Percentiles rank a stretch among this genome's conserved stretches.
Evolutionary conservation across 441 rosid species (phyloP).

Genomic region (Hura crepitans): DNA sequence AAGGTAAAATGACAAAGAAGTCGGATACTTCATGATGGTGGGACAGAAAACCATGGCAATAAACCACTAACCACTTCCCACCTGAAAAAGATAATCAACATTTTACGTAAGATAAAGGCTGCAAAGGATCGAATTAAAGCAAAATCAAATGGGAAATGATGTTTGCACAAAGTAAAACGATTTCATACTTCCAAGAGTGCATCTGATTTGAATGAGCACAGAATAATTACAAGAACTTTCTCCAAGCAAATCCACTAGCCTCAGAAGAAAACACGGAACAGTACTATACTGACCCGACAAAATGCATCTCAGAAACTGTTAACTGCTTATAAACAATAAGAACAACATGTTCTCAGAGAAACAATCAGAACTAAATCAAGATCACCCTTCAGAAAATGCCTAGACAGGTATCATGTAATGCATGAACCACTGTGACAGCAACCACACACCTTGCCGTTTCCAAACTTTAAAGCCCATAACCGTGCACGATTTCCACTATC

Average conservation of each 20-base stretch:
- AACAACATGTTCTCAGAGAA: not conserved
- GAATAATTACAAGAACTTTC: not conserved
- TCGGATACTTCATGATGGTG: conserved; percentile 13
- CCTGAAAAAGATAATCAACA: conserved; percentile 21
- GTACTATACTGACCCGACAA: not conserved
- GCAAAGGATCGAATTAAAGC: not conserved
- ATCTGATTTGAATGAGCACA: not conserved
- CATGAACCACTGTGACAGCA: not conserved
- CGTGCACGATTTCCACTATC: not conserved
- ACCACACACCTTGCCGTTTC: not conserved
- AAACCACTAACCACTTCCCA: conserved; percentile 16
- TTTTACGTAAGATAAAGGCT: not conserved
- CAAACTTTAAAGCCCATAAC: not conserved
- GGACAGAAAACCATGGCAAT: conserved; percentile 13
- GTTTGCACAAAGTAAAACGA: not conserved
- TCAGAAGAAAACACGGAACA: not conserved
- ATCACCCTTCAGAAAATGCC: not conserved
- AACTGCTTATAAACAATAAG: not conserved
- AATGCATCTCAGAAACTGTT: not conserved
- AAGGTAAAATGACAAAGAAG: not conserved
- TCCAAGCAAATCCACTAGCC: not conserved
- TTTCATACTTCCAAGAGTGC: not conserved
- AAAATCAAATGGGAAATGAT: not conserved
- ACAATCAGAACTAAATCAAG: not conserved
- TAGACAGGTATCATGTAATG: not conserved